A percentile compares a stretch with the other conserved stretches of the same genome.
These are phyloP conservation scores for Lactifluus volemus DNA, from an alignment of 768 basidiomycete genomes.

Conservation along the genomic window DNA sequence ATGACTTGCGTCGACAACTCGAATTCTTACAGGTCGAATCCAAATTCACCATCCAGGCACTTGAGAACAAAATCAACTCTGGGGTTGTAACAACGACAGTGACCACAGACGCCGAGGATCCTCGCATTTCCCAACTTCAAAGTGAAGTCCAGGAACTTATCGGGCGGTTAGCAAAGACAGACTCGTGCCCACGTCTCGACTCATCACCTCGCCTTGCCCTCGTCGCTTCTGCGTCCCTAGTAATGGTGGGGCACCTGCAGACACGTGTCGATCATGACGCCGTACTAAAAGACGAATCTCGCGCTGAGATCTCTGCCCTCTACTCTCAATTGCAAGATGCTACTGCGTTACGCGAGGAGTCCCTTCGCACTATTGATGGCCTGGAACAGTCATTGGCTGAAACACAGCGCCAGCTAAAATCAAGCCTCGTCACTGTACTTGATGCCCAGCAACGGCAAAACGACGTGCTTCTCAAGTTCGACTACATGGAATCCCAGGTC, in stretches of 20 bases:
- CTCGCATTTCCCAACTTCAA: conserved; percentile 15
- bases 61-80: conserved; percentile 40
- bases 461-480: conserved; percentile 9
- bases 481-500: conserved; percentile 11
- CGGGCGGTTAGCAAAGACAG: conserved; percentile 3
- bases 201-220: conserved; percentile 5
- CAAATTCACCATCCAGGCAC: conserved; percentile 50
- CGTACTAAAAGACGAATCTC: neutral
- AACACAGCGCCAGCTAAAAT: neutral
- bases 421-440: neutral
- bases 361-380: neutral
- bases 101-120: conserved; percentile 2
- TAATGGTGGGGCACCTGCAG: conserved; percentile 22
- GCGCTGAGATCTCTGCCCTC: conserved; percentile 4
- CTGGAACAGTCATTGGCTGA: conserved; percentile 5
- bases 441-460: conserved; percentile 1
- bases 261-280: neutral
- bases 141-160: conserved; percentile 13
- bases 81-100: conserved; percentile 2
- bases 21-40: conserved; percentile 64
- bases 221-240: conserved; percentile 10
- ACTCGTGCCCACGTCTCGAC: conserved; percentile 17
- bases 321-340: conserved; percentile 1
- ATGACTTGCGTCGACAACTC: conserved; percentile 51
- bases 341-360: neutral